Base-by-base conservation (phyloP, 306 rosid genomes). In the Lathyrus sativus region DNA sequence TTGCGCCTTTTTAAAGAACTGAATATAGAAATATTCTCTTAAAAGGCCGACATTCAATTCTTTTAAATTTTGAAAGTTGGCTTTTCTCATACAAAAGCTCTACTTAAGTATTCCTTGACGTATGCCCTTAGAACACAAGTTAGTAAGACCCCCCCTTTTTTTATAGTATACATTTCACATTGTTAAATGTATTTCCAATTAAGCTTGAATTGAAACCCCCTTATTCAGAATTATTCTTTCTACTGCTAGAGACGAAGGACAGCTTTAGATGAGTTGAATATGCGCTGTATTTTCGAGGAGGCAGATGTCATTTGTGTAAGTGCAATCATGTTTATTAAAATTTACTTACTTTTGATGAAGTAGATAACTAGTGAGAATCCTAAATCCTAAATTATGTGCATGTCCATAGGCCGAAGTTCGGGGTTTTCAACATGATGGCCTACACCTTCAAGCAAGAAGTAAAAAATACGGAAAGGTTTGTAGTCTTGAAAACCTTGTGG, bases 401-500 rank as follows among this genome's bases (percentile, higher is more conserved):
- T 56, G 45, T 49, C 53, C 41, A 19, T 79, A 90, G 98, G 97
- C 97, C 7, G 98, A 93, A 78, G 90, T 93, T 75, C 96, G 97
- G 31, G 95, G 96, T 65, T 80, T 82, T 50, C 97, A 90, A 77
- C 79, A 84, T 49, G 97, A 93, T 71, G 97, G 99, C 51, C 78
- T 92, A 68, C 96, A 92, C 75, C 95, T 93, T 74, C 98, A 93
- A 81, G 97, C 98, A 73, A 82, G 98, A 84, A 93, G 97, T 72
- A 91, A 85, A 80, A 90, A 90, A 77, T 93, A 88, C 56, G 98
- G 96, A 26, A 93, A 93, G 97, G 99, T 90, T 42, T 45, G 75
- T 15, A 14, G 81, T 76, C 69, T 67, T 39, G 50, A 19, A 71
- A 70, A 70, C 44, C 46, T 64, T 49, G 39, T 49, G 35, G 41